Percentiles rank a stretch among this genome's conserved stretches.
Evolutionary conservation across 225 moss, liverwort and hornwort species (phyloP).

Genomic region (Pseudoscleropodium purum): DNA sequence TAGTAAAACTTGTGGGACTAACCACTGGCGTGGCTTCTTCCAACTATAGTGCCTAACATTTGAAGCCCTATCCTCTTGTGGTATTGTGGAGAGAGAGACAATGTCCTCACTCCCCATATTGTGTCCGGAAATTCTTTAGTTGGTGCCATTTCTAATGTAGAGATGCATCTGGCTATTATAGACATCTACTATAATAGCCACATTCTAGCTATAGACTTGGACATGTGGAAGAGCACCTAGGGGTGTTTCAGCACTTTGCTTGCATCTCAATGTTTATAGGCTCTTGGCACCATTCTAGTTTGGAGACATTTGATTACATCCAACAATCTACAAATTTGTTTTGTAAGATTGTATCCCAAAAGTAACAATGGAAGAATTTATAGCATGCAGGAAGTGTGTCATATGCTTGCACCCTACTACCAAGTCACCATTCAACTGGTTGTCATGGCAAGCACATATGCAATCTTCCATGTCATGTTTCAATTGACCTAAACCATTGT

Average conservation of each 20-base stretch:
- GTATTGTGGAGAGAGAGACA: background rate
- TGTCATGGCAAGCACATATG: no score
- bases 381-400: no score
- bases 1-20: background rate
- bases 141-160: background rate
- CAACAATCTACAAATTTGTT: background rate
- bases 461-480: no score
- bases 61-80: background rate
- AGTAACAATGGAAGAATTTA: no score
- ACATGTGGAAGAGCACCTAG: background rate
- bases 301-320: accelerated
- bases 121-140: accelerated
- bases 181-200: background rate
- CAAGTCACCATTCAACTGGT: no score
- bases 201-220: accelerated
- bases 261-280: no score
- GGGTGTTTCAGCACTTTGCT: accelerated
- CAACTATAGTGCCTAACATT: background rate
- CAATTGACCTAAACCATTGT: no score
- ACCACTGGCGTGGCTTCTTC: background rate
- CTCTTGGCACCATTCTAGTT: no score
- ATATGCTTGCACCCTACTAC: no score
- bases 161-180: accelerated
- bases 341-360: background rate
- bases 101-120: accelerated